These are phyloP conservation scores for Galerina marginata DNA, from an alignment of 768 basidiomycete genomes.

Conservation along the genomic window DNA sequence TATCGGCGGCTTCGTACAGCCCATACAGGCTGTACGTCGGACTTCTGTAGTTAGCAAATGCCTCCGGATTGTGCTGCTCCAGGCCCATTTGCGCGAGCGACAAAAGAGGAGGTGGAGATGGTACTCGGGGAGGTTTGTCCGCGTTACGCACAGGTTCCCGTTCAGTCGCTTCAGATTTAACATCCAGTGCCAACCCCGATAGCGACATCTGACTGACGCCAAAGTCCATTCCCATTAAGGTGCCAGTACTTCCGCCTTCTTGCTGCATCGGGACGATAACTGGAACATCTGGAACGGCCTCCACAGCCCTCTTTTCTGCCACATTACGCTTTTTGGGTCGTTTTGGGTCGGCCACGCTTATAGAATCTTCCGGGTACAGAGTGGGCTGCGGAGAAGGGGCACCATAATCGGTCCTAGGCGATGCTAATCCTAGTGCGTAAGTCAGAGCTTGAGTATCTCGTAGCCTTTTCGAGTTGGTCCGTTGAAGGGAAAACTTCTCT, in stretches of 20 bases:
- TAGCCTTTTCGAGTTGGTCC: slow-evolving; percentile 50
- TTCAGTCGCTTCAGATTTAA: slow-evolving; percentile 12
- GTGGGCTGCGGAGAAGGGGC: slow-evolving; percentile 61
- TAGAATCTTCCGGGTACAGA: slow-evolving; percentile 74
- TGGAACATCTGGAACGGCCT: slow-evolving; percentile 24
- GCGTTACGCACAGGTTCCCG: slow-evolving; percentile 37
- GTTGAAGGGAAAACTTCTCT: slow-evolving; percentile 35
- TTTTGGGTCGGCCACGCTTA: slow-evolving; percentile 44
- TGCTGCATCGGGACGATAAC: slow-evolving; percentile 21
- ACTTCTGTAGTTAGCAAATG: slow-evolving; percentile 71
- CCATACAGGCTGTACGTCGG: slow-evolving; percentile 87
- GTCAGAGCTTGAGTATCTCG: slow-evolving; percentile 43
- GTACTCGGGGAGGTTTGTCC: slow-evolving; percentile 79
- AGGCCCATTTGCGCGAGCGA: slow-evolving; percentile 81
- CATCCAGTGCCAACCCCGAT: slow-evolving; percentile 26
- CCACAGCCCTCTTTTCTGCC: slow-evolving; percentile 16
- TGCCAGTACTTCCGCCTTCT: slow-evolving; percentile 8
- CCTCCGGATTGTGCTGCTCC: slow-evolving; percentile 64
- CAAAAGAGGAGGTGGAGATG: slow-evolving; percentile 75
- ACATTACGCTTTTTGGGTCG: slow-evolving; percentile 19
- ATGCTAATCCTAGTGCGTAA: slow-evolving; percentile 42
- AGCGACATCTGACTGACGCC: slow-evolving; percentile 40
- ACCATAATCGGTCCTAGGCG: slow-evolving; percentile 42
- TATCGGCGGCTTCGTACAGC: slow-evolving; percentile 61
- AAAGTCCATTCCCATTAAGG: slow-evolving; percentile 66